Evolutionary conservation across 345 rosid species (phyloP).

Genomic region (Pelargonium nanum): DNA sequence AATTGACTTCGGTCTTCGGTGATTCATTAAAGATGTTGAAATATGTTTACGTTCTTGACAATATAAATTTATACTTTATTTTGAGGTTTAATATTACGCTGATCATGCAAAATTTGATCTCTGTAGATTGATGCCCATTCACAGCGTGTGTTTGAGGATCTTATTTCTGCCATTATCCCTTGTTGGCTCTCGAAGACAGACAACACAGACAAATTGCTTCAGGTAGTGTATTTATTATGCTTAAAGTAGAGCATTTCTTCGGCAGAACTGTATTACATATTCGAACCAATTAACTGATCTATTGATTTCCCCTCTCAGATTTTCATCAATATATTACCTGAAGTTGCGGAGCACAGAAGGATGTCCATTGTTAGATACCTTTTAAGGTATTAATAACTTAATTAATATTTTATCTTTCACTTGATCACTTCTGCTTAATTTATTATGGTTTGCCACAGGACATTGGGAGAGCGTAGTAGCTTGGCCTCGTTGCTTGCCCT

Average conservation of each 20-base stretch:
- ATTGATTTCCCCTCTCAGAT: constrained; percentile 32
- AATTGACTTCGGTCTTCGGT: not conserved
- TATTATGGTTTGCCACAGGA: constrained; percentile 36
- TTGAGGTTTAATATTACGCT: not conserved
- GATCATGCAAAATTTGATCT: not conserved
- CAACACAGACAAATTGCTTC: constrained; percentile 46
- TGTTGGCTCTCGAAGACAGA: constrained; percentile 64
- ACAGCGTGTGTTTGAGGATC: constrained; percentile 56
- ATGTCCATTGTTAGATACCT: constrained; percentile 51
- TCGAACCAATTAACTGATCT: constrained; percentile 4
- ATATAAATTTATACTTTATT: not conserved
- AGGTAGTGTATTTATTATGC: constrained; percentile 35
- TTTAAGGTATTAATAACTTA: constrained; percentile 47
- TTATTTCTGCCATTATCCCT: constrained; percentile 71
- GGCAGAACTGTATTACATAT: not conserved
- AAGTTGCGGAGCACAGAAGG: constrained; percentile 70
- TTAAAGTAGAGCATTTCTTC: not conserved
- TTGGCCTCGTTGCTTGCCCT: constrained; percentile 71
- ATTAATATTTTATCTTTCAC: constrained; percentile 6
- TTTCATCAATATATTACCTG: constrained; percentile 71
- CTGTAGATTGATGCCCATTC: constrained; percentile 70
- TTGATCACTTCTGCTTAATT: not conserved
- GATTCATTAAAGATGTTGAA: not conserved
- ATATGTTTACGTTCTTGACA: not conserved
- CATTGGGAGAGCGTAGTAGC: constrained; percentile 62